Evolutionary conservation across 305 asterid species (phyloP), one percentile per base, ranked within the genome.

Genomic region (Nicotiana rustica): DNA sequence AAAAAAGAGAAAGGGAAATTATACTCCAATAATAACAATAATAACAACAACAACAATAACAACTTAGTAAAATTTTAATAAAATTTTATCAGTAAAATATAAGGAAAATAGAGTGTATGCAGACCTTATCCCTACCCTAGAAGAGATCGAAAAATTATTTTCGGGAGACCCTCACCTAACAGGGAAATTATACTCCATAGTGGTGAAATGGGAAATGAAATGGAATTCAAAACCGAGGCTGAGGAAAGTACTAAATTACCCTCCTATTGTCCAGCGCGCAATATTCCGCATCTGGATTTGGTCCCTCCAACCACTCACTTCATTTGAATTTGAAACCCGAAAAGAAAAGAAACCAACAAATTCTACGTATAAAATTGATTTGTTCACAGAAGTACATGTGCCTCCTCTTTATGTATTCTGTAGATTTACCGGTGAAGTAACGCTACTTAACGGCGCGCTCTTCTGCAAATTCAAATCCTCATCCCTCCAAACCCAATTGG

Each of bases 271-370:
- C 31, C 83, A 49, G 78, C 83, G 83, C 78, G 78, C 78, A 71
- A 71, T 71, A 71, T 47, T 71, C 60, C 61, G 15, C 38, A 71
- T 71, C 61, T 71, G 36, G 78, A 47, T 44, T 71, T 71, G 78
- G 78, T 71, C 78, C 88, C 84, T 84, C 85, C 84, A 77, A 29
- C 78, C 85, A 87, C 83, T 86, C 88, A 47, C 70, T 44, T 7
- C 68, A 47, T 91, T 91, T 88, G 92, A 91, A 91, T 91, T 91
- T 91, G 90, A 89, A 90, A 91, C 55, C 7, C 15, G 19, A 66
- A 13, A 13, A 41, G 47, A 19, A 41, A 83, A 77, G 5, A 44
- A 84, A 52, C 5, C 18, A 68, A 66, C 6, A 35, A 71, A 21
- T 44, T 19, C 21, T 44, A 19, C 5, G 38, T 47, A 71, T 47